Conservation (phyloP, 345 rosid species). For the Citrus sinensis region DNA sequence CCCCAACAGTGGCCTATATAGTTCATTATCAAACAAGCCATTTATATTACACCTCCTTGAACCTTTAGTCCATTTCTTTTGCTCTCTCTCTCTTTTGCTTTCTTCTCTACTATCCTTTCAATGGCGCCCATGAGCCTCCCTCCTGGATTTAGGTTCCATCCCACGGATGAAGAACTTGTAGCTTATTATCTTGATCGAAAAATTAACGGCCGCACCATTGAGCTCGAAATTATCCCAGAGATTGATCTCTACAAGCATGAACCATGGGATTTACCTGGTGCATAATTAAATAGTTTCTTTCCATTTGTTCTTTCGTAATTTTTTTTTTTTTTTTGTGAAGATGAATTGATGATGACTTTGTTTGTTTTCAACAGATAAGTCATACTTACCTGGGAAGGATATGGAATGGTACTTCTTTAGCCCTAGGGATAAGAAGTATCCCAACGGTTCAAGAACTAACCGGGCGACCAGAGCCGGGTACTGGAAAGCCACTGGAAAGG, state of each 20-base stretch:
- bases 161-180: conserved; percentile 79
- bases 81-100: conserved; percentile 7
- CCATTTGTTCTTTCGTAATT: not conserved
- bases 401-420: conserved; percentile 84
- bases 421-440: conserved; percentile 74
- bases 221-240: conserved; percentile 74
- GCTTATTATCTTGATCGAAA: conserved; percentile 71
- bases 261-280: conserved; percentile 89
- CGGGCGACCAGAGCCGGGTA: conserved; percentile 70
- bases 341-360: not conserved
- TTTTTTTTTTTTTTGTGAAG: not conserved
- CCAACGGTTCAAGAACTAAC: conserved; percentile 76
- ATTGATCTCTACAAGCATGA: conserved; percentile 80
- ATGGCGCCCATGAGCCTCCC: conserved; percentile 81
- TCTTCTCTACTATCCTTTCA: not conserved
- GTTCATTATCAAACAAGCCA: conserved; percentile 29
- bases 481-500: conserved; percentile 86
- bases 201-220: conserved; percentile 57
- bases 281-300: not conserved
- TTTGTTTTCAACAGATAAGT: conserved; percentile 43
- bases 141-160: conserved; percentile 85
- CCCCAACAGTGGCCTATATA: conserved; percentile 38
- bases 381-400: conserved; percentile 69
- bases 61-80: conserved; percentile 8
- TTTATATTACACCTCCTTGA: conserved; percentile 8